Evolutionary conservation across 768 basidiomycete species (phyloP), one percentile per base, ranked within the genome.

Genomic region (Lactifluus subvellereus): DNA sequence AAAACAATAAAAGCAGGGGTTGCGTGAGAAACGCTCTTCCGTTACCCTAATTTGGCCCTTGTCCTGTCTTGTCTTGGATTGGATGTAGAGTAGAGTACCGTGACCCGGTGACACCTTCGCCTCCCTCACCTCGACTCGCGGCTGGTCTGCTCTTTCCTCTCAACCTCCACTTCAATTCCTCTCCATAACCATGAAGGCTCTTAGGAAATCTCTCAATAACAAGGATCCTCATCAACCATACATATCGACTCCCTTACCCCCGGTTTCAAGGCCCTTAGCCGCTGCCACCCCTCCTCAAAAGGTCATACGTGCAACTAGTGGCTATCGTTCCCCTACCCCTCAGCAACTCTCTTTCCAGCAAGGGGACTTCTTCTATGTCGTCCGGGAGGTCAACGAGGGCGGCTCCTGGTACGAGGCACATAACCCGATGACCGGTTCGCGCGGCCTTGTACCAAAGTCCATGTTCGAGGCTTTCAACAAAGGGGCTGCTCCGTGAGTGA

Each of bases 351-450:
- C 90, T 35, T 98, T 98, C 74, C 79, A 83, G 67, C 89, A 90
- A 76, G 97, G 97, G 66, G 97, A 99, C 77, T 97, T 98, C 77
- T 98, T 98, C 80, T 91, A 98, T 75, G 96, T 98, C 54, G 80
- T 92, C 40, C 84, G 83, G 61, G 94, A 97, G 69, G 76, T 82
- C 18, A 80, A 84, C 54, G 69, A 76, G 47, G 71, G 78, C 20
- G 80, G 78, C 3, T 75, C 77, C 51, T 98, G 89, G 87, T 99
- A 93, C 71, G 91, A 98, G 72, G 97, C 94, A 4, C 86, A 95
- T 72, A 98, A 99, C 72, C 97, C 96, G 13, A 81, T 94, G 66
- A 86, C 88, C 16, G 91, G 93, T 32, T 87, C 94, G 10, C 83
- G 96, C 64, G 97, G 97, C 9, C 82, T 95, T 48, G 97, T 98